These are phyloP conservation scores for Cercospora beticola DNA, from an alignment of 2,329 filamentous ascomycete species.

Conservation along the genomic window DNA sequence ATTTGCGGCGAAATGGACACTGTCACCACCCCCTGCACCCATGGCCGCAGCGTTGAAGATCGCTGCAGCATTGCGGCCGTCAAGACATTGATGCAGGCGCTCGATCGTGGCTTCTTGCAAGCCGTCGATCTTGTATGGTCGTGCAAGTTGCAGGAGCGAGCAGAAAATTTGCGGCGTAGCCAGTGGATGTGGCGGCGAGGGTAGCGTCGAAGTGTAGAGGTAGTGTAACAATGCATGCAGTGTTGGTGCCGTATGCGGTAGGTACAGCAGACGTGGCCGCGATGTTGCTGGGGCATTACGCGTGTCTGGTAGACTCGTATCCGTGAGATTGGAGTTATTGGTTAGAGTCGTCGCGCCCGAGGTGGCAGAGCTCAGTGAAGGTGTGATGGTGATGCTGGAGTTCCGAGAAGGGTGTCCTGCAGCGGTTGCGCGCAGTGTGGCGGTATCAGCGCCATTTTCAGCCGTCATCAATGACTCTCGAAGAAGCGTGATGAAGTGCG, in stretches of 20 bases:
- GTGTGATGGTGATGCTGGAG: constrained; percentile 83
- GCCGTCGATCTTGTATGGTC: constrained; percentile 90
- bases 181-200: constrained; percentile 69
- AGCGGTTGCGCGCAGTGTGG: constrained; percentile 66
- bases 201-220: constrained; percentile 88
- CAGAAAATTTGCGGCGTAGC: constrained; percentile 95
- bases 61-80: constrained; percentile 90
- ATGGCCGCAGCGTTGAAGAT: constrained; percentile 98
- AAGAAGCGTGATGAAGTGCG: constrained; percentile 90
- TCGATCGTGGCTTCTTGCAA: constrained; percentile 91
- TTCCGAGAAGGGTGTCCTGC: constrained; percentile 61
- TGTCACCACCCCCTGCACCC: constrained; percentile 89
- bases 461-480: constrained; percentile 69
- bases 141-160: constrained; percentile 86
- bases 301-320: constrained; percentile 51
- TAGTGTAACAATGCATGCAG: constrained; percentile 88
- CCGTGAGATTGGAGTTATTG: constrained; percentile 46
- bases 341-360: constrained; percentile 47
- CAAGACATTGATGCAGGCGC: constrained; percentile 81
- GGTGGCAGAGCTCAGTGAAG: constrained; percentile 53
- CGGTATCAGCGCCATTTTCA: constrained; percentile 68
- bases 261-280: constrained; percentile 81
- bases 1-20: constrained; percentile 62
- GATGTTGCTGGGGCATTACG: constrained; percentile 56
- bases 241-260: constrained; percentile 88